Percentiles rank a stretch among this genome's conserved stretches.
Conservation (phyloP, 1,284 basidiomycete species). For the Cryptococcus hybrid region DNA sequence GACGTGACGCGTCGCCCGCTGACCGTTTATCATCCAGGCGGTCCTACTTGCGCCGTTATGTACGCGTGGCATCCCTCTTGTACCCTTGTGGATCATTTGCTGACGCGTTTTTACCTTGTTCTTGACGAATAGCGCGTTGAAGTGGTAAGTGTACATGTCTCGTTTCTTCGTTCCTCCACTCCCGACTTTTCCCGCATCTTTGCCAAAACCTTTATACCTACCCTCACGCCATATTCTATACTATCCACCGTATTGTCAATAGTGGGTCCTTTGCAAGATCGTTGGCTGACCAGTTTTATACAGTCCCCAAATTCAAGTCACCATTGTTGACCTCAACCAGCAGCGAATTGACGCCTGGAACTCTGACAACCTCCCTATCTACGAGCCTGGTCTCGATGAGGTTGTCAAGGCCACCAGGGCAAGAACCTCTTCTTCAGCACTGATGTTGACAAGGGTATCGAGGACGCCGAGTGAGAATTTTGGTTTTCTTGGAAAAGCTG, state of each 20-base stretch:
- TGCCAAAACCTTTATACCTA: not conserved
- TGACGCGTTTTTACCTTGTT: constrained; percentile 5
- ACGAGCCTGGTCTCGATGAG: constrained; percentile 94
- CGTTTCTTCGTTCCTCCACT: not conserved
- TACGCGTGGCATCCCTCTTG: constrained; percentile 11
- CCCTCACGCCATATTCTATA: not conserved
- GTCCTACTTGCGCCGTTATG: constrained; percentile 92
- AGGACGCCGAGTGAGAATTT: constrained; percentile 69
- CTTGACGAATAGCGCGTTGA: constrained; percentile 24
- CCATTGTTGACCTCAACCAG: constrained; percentile 97
- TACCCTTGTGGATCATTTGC: not conserved
- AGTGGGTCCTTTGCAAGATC: not conserved
- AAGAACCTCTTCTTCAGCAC: constrained; percentile 97
- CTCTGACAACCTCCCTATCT: constrained; percentile 64
- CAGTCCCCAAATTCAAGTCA: constrained; percentile 87
- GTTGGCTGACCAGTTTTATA: constrained; percentile 4
- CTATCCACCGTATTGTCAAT: not conserved
- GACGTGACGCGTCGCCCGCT: constrained; percentile 10
- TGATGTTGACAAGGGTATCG: constrained; percentile 89
- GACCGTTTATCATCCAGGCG: constrained; percentile 57
- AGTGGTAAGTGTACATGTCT: constrained; percentile 30
- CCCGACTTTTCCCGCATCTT: not conserved
- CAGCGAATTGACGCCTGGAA: constrained; percentile 97
- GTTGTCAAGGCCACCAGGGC: constrained; percentile 86
- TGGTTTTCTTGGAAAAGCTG: not conserved